phyloP scores from a whole-genome alignment of 2,329 filamentous ascomycete species.

The Penicillium sp. region DNA sequence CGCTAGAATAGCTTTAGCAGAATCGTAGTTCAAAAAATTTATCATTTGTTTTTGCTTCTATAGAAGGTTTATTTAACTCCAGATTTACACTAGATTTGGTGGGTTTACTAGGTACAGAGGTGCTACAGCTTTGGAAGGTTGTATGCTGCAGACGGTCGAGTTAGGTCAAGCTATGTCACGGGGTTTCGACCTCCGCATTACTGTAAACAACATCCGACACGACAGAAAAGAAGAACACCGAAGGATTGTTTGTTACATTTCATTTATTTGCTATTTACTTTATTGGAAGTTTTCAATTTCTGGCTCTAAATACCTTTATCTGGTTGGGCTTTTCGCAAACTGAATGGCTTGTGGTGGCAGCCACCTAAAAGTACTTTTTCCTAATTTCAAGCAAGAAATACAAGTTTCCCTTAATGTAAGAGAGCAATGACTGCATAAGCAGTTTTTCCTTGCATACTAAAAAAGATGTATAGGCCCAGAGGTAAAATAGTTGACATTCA shows the following conservation, averaged over 20 bases:
- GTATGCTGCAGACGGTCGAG: neutral
- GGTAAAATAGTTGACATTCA: neutral
- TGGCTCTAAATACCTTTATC: too few relatives aligned
- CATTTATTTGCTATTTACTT: neutral
- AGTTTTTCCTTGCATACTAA: neutral
- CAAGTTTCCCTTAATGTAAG: neutral
- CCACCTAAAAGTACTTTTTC: neutral
- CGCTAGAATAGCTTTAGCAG: too few relatives aligned
- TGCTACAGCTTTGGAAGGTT: neutral
- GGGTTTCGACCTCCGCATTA: neutral
- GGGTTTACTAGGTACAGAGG: neutral
- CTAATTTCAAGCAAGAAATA: neutral
- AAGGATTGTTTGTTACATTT: neutral
- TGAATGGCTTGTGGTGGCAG: neutral
- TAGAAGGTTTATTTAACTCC: neutral
- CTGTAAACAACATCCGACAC: neutral
- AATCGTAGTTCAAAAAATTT: too few relatives aligned
- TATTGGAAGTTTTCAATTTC: neutral
- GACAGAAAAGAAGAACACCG: neutral
- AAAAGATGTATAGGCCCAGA: neutral
- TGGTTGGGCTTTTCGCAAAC: neutral
- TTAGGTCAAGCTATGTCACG: constrained; percentile 4
- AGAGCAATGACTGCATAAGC: neutral
- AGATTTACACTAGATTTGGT: neutral
- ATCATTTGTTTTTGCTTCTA: neutral